Percentiles rank a stretch among this genome's conserved stretches.
Conservation (phyloP, 495 filamentous ascomycete genomes). For the Oleoguttula mirabilis region DNA sequence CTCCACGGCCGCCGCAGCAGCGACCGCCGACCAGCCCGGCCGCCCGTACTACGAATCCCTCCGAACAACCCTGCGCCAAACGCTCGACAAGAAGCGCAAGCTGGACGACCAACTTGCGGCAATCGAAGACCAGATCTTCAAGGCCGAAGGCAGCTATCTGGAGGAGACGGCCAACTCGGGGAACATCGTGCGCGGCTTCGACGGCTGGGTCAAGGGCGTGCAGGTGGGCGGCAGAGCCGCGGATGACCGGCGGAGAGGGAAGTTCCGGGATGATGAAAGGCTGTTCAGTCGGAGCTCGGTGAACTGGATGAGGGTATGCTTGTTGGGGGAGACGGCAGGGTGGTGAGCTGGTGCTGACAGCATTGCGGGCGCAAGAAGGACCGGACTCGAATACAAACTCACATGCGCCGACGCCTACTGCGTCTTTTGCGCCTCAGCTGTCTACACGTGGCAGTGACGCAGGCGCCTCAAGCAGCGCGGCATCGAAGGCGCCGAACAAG, state of each 20-base stretch:
- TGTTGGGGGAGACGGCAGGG: too few species aligned
- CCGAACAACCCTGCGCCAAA: constrained; percentile 54
- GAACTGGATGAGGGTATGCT: constrained; percentile 28
- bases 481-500: constrained; percentile 27
- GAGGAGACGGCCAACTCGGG: constrained; percentile 71
- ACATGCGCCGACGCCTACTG: constrained; percentile 30
- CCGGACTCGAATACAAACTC: constrained; percentile 20
- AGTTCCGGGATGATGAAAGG: constrained; percentile 31
- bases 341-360: constrained; percentile 15
- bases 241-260: constrained; percentile 24
- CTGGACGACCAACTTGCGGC: constrained; percentile 55
- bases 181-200: constrained; percentile 95
- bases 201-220: constrained; percentile 89
- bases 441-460: constrained; percentile 26
- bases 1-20: not conserved
- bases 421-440: constrained; percentile 23
- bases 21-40: constrained; percentile 23
- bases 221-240: constrained; percentile 19
- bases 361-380: constrained; percentile 12
- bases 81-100: constrained; percentile 51
- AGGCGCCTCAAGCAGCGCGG: constrained; percentile 20
- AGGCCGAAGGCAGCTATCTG: constrained; percentile 76
- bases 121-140: constrained; percentile 74
- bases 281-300: constrained; percentile 33
- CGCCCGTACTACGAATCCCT: constrained; percentile 65